Conservation (phyloP, 176 grass and related monocot genomes). For the Eleusine indica region DNA sequence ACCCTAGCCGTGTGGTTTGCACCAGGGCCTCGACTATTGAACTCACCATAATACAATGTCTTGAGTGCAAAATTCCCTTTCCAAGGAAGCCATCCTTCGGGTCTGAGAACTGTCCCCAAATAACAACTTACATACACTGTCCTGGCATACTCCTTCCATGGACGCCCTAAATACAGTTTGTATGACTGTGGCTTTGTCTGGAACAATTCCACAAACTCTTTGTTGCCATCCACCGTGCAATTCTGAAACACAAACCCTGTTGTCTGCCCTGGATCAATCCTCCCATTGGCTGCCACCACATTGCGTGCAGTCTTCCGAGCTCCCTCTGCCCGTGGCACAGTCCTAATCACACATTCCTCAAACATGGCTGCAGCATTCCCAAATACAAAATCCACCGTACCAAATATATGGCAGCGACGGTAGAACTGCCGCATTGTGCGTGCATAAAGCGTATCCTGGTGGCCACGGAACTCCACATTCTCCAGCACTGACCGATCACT, state of each 20-base stretch:
- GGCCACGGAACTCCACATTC: slow-evolving; percentile 71
- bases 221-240: slow-evolving; percentile 61
- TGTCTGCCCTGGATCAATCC: slow-evolving; percentile 73
- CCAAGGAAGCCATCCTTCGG: slow-evolving; percentile 85
- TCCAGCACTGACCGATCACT: slow-evolving; percentile 82
- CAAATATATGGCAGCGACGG: slow-evolving; percentile 57
- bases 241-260: slow-evolving; percentile 79
- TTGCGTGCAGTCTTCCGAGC: slow-evolving; percentile 57
- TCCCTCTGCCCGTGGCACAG: slow-evolving; percentile 59
- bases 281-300: slow-evolving; percentile 74
- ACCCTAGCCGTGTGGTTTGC: slow-evolving; percentile 64
- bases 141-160: slow-evolving; percentile 88
- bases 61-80: slow-evolving; percentile 61
- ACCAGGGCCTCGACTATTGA: slow-evolving; percentile 66
- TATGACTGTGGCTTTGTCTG: slow-evolving; percentile 52
- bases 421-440: slow-evolving; percentile 79
- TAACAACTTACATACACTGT: slow-evolving; percentile 67
- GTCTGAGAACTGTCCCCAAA: slow-evolving; percentile 59
- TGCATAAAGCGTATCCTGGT: slow-evolving; percentile 84
- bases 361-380: slow-evolving; percentile 78
- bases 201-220: slow-evolving; percentile 55
- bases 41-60: slow-evolving; percentile 81
- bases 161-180: slow-evolving; percentile 73
- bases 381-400: slow-evolving; percentile 83
- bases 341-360: slow-evolving; percentile 66